Evolutionary conservation across 805 yeast species (phyloP).

Genomic region (Candida dendrica): DNA sequence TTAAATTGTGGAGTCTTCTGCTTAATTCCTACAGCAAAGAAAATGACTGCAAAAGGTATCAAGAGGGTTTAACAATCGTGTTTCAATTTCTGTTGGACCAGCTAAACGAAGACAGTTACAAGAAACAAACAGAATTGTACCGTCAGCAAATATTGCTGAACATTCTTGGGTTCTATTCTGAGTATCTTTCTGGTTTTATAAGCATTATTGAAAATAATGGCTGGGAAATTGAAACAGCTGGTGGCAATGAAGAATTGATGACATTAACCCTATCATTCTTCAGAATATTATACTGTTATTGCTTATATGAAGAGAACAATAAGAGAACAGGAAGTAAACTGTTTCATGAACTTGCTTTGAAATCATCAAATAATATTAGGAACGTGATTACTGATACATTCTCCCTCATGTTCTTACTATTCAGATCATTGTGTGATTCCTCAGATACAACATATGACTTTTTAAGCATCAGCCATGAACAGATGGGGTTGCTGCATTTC

Average conservation of each 20-base stretch:
- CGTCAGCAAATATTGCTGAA: slow-evolving; percentile 39
- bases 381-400: slow-evolving; percentile 34
- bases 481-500: slow-evolving; percentile 59
- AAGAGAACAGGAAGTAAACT: slow-evolving; percentile 32
- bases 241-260: slow-evolving; percentile 6
- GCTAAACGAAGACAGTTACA: slow-evolving; percentile 20
- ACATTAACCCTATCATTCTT: slow-evolving; percentile 24
- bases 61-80: slow-evolving; percentile 45
- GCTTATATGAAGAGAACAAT: slow-evolving; percentile 47
- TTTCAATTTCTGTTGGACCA: slow-evolving; percentile 37
- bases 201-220: slow-evolving; percentile 16
- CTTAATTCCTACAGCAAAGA: slow-evolving; percentile 43
- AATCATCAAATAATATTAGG: slow-evolving; percentile 38
- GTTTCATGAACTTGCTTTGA: slow-evolving; percentile 33
- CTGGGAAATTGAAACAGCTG: slow-evolving; percentile 26
- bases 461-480: slow-evolving; percentile 59
- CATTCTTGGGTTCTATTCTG: slow-evolving; percentile 47
- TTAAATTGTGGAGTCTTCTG: slow-evolving; percentile 71
- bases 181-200: slow-evolving; percentile 35
- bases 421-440: background rate
- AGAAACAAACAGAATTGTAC: slow-evolving; percentile 19
- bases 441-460: slow-evolving; percentile 33
- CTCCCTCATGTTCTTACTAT: slow-evolving; percentile 34
- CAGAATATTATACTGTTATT: slow-evolving; percentile 39
- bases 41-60: slow-evolving; percentile 26